phyloP scores from a whole-genome alignment of 345 rosid species.

The Linum trigynum region DNA sequence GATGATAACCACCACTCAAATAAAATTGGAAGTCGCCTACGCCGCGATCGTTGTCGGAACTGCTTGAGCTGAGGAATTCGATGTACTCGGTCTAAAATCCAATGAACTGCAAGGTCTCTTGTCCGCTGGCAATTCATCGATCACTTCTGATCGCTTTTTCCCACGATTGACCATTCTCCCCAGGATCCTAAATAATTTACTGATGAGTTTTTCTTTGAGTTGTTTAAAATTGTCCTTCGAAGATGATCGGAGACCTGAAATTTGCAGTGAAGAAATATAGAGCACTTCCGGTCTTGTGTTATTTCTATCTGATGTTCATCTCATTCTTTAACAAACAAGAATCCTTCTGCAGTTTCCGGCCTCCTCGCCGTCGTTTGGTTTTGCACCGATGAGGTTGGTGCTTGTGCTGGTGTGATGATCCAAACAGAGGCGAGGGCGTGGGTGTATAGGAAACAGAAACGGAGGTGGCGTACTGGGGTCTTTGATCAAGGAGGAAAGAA shows the following conservation, averaged over 20 bases:
- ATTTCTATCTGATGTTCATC: neutral
- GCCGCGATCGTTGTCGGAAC: too few relatives aligned
- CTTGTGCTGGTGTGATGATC: neutral
- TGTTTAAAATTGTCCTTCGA: neutral
- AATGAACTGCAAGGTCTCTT: conserved; percentile 84
- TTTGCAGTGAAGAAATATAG: neutral
- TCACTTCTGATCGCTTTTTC: conserved; percentile 71
- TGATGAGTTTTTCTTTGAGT: neutral
- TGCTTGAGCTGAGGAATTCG: conserved; percentile 52
- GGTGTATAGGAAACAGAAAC: neutral
- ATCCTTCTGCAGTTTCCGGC: neutral
- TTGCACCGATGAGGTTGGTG: neutral
- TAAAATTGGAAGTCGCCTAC: too few relatives aligned
- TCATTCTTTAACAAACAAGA: neutral
- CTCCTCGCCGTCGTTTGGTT: neutral
- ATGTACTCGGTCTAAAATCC: conserved; percentile 68
- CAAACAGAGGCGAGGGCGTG: neutral
- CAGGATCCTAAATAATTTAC: neutral
- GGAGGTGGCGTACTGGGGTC: neutral
- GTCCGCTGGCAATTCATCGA: conserved; percentile 79
- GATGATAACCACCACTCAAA: too few relatives aligned
- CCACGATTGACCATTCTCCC: conserved; percentile 69
- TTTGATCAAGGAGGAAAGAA: too few relatives aligned
- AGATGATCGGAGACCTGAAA: neutral
- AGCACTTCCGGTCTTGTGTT: neutral